These are phyloP conservation scores for Mycena galopus DNA, from an alignment of 768 basidiomycete species.

Conservation along the genomic window DNA sequence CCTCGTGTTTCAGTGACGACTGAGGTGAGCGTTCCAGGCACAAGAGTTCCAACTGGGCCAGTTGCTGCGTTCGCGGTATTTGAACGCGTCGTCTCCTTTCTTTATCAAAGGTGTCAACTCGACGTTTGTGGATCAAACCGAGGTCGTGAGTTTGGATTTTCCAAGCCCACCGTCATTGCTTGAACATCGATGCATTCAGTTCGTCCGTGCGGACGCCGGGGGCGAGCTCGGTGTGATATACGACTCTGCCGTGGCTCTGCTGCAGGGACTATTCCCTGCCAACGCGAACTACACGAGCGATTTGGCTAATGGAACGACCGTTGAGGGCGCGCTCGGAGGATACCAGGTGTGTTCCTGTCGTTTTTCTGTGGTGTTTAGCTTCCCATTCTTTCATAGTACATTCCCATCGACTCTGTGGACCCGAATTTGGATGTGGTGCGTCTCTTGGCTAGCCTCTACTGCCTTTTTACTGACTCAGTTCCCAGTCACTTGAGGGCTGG, in stretches of 20 bases:
- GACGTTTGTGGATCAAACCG: slow-evolving; percentile 51
- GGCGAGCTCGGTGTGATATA: slow-evolving; percentile 77
- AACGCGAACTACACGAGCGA: slow-evolving; percentile 60
- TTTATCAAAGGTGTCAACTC: slow-evolving; percentile 61
- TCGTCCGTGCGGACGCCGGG: slow-evolving; percentile 74
- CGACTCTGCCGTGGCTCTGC: slow-evolving; percentile 74
- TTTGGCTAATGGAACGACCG: slow-evolving; percentile 74
- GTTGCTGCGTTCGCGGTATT: slow-evolving; percentile 64
- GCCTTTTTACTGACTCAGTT: no score
- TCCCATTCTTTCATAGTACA: slow-evolving; percentile 40
- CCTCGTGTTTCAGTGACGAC: not conserved
- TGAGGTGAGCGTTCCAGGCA: slow-evolving; percentile 49
- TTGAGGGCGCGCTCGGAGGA: slow-evolving; percentile 71
- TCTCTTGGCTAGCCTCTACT: no score
- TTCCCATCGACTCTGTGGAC: slow-evolving; percentile 71
- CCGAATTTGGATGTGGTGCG: no score
- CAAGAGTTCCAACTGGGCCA: slow-evolving; percentile 72
- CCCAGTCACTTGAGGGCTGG: no score
- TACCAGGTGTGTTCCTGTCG: slow-evolving; percentile 60
- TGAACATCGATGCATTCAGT: not conserved
- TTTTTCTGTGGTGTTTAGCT: not conserved
- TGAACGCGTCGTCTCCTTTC: slow-evolving; percentile 65
- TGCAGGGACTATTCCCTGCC: slow-evolving; percentile 78
- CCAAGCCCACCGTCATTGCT: no score
- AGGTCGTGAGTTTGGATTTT: slow-evolving; percentile 42